Evolutionary conservation across 2,329 filamentous ascomycete species (phyloP).

Genomic region (Coniochaeta sp.): DNA sequence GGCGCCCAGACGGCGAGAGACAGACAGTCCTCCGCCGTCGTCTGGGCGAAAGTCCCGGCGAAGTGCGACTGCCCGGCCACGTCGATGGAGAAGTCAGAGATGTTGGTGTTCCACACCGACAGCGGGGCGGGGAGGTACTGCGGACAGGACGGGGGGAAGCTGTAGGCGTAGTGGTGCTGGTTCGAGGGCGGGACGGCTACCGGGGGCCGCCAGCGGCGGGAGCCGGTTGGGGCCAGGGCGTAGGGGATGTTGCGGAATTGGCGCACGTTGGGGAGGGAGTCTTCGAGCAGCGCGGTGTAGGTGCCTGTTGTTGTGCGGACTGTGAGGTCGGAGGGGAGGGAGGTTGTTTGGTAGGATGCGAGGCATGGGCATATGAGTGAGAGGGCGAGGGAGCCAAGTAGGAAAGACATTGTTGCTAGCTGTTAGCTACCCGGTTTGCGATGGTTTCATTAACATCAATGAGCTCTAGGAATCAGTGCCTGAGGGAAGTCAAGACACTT

Average conservation of each 20-base stretch:
- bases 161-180: conserved; percentile 9
- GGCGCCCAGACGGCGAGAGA: conserved; percentile 35
- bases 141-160: conserved; percentile 16
- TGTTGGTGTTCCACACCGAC: conserved; percentile 18
- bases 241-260: conserved; percentile 30
- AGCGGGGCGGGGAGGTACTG: conserved; percentile 16
- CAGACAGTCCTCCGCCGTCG: conserved; percentile 31
- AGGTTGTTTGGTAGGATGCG: not conserved
- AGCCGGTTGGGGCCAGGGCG: conserved; percentile 23
- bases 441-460: not conserved
- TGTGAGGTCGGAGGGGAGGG: conserved; percentile 12
- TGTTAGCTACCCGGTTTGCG: not conserved
- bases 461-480: not conserved
- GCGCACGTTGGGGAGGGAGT: conserved; percentile 21
- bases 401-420: not conserved
- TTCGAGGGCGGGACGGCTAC: conserved; percentile 10
- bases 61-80: conserved; percentile 21
- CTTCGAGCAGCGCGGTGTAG: conserved; percentile 24
- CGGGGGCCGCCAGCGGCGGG: conserved; percentile 13
- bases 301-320: conserved; percentile 21
- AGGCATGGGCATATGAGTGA: not conserved
- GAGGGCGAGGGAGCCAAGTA: not conserved
- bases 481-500: not conserved
- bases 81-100: conserved; percentile 21
- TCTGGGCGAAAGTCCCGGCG: conserved; percentile 14